Conservation (phyloP, 257 asterid species). For the Plantago major region DNA sequence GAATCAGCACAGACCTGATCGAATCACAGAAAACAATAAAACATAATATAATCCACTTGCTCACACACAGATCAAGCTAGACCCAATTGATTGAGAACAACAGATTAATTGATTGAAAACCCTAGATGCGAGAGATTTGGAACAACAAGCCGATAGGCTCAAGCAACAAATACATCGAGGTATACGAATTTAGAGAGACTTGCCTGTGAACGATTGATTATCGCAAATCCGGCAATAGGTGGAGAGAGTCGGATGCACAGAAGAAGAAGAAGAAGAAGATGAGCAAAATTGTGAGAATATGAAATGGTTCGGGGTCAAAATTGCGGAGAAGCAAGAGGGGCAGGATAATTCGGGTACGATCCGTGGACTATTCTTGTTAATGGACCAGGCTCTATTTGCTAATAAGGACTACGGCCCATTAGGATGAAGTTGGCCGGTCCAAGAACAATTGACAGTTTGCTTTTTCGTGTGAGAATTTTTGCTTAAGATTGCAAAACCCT, state of each 20-base stretch:
- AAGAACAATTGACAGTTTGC: no score
- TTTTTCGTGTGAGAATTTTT: no score
- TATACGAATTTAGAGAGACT: background rate
- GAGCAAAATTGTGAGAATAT: background rate
- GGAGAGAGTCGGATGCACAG: background rate
- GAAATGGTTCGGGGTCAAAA: conserved; percentile 5
- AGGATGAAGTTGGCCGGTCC: no score
- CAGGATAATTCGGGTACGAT: conserved; percentile 3
- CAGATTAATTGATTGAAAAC: background rate
- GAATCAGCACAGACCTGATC: no score
- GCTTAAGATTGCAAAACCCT: no score
- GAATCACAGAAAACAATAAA: no score
- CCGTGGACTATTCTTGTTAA: background rate
- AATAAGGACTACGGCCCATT: background rate
- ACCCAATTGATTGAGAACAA: background rate
- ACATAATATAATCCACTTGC: no score
- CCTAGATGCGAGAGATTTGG: background rate
- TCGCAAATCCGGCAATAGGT: conserved; percentile 1
- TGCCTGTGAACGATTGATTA: conserved; percentile 9
- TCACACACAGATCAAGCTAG: no score
- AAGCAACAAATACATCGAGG: background rate
- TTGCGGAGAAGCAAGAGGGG: background rate
- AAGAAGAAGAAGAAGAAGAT: conserved; percentile 12
- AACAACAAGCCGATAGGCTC: no score
- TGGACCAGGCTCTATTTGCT: background rate